Conservation (phyloP, 2,329 filamentous ascomycete genomes). For the Xylariaceae sp. region DNA sequence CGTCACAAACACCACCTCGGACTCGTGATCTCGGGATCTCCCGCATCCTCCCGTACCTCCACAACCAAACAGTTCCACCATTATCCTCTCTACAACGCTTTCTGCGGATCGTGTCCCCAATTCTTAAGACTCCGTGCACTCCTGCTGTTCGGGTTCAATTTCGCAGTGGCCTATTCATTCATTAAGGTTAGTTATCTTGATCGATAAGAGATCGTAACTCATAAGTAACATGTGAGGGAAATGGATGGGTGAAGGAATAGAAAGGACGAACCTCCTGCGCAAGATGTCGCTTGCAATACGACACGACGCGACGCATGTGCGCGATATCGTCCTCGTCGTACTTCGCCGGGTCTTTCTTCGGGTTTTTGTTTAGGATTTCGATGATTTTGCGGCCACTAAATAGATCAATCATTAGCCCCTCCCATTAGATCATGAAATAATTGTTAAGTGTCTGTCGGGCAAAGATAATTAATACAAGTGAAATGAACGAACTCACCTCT, state of each 20-base stretch:
- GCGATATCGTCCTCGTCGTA: slow-evolving; percentile 44
- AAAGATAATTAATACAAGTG: not conserved
- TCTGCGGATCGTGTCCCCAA: slow-evolving; percentile 43
- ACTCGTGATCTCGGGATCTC: too few relatives aligned
- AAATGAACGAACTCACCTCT: slow-evolving; percentile 20
- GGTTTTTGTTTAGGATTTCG: slow-evolving; percentile 52
- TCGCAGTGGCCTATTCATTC: slow-evolving; percentile 23
- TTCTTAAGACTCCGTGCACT: slow-evolving; percentile 50
- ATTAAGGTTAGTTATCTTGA: slow-evolving; percentile 32
- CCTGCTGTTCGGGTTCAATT: slow-evolving; percentile 37
- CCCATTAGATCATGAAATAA: too few relatives aligned
- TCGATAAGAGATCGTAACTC: too few relatives aligned
- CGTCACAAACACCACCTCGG: too few relatives aligned
- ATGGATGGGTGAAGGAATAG: too few relatives aligned
- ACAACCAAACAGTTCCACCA: too few relatives aligned
- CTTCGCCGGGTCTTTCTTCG: slow-evolving; percentile 42
- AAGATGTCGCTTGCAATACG: slow-evolving; percentile 55
- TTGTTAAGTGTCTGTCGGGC: not conserved
- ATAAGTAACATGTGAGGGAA: too few relatives aligned
- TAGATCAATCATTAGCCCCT: too few relatives aligned
- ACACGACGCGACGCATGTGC: slow-evolving; percentile 52
- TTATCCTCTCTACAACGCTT: not conserved
- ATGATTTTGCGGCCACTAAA: slow-evolving; percentile 52
- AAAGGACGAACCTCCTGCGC: slow-evolving; percentile 45
- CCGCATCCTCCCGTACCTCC: too few relatives aligned